phyloP scores from a whole-genome alignment of 805 yeast genomes.

The Zygosaccharomyces gambellarensis region DNA sequence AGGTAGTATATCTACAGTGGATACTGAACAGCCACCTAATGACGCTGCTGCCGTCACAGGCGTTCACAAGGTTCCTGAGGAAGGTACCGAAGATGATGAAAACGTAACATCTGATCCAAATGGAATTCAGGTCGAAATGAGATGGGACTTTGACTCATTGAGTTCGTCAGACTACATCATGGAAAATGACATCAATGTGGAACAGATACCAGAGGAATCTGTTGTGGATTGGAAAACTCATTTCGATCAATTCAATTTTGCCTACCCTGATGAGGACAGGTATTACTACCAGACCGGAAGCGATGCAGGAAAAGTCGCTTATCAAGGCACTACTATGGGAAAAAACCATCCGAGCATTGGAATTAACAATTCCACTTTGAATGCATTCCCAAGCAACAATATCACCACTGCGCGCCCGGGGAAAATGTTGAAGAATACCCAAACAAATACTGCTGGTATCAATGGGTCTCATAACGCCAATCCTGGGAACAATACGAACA shows the following conservation, averaged over 20 bases:
- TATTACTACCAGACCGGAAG: slow-evolving; percentile 25
- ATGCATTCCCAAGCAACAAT: slow-evolving; percentile 23
- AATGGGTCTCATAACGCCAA: slow-evolving; percentile 23
- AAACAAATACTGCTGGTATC: slow-evolving; percentile 31
- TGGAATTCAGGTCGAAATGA: slow-evolving; percentile 43
- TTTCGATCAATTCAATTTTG: slow-evolving; percentile 27
- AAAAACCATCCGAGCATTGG: slow-evolving; percentile 22
- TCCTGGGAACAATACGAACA: slow-evolving; percentile 26
- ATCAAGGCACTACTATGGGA: slow-evolving; percentile 32
- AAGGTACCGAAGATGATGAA: not conserved
- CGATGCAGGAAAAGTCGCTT: slow-evolving; percentile 17
- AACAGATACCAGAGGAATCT: slow-evolving; percentile 32
- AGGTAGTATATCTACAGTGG: slow-evolving; percentile 42
- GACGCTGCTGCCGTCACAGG: slow-evolving; percentile 1
- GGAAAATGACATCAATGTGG: slow-evolving; percentile 58
- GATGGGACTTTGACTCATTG: slow-evolving; percentile 88
- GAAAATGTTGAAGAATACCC: slow-evolving; percentile 25
- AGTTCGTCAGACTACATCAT: slow-evolving; percentile 68
- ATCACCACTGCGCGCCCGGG: slow-evolving; percentile 19
- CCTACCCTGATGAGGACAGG: slow-evolving; percentile 34
- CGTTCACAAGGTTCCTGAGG: not conserved
- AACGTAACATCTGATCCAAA: slow-evolving; percentile 10
- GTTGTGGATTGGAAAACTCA: slow-evolving; percentile 25
- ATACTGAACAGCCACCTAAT: slow-evolving; percentile 34
- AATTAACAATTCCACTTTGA: slow-evolving; percentile 28